Evolutionary conservation across 371 early-diverging fungal genomes (phyloP), one percentile per base, ranked within the genome.

Genomic region (Phascolomyces articulosus): DNA sequence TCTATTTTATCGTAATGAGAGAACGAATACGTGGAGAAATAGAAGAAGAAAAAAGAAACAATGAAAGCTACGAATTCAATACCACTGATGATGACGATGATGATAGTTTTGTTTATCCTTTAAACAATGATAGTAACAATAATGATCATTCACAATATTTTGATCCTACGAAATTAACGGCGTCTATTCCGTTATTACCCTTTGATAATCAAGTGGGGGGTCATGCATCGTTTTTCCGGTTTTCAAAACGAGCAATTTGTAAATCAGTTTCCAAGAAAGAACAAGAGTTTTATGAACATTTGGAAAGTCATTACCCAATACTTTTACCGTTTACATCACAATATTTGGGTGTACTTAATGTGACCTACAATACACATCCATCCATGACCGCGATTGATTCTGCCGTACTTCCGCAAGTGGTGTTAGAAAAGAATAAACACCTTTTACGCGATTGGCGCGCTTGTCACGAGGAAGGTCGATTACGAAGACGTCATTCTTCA

Each of bases 311-410:
- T 31, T 92, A 94, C 66, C 92, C 94, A 6, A 87, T 92, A 60
- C 78, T 98, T 26, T 74, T 92, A 47, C 90, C 88, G 3, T 98
- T 95, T 71, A 90, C 93, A 18, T 93, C 97, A 8, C 90, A 90
- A 40, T 98, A 96, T 71, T 77, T 96, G 66, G 98, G 98, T 20
- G 91, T 95, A 0, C 81, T 98, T 27, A 98, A 96, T 71, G 96
- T 98, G 60, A 93, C 93, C 3, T 95, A 93, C 66, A 80, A 85
- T 20, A 69, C 34, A 6, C 34, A 70, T 53, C 67, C 74, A 9
- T 67, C 68, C 8, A n/a, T n/a, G 34, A 9, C 34, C 34, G 11
- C 9, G 9, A 34, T 34, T 34, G 34, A 34, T 34, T 34, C 34
- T 34, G 75, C 76, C n/a, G 72, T 66, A n/a, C 78, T 86, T 1